phyloP scores from a whole-genome alignment of 2,329 filamentous ascomycete genomes.

The Cladosporium colombiae region DNA sequence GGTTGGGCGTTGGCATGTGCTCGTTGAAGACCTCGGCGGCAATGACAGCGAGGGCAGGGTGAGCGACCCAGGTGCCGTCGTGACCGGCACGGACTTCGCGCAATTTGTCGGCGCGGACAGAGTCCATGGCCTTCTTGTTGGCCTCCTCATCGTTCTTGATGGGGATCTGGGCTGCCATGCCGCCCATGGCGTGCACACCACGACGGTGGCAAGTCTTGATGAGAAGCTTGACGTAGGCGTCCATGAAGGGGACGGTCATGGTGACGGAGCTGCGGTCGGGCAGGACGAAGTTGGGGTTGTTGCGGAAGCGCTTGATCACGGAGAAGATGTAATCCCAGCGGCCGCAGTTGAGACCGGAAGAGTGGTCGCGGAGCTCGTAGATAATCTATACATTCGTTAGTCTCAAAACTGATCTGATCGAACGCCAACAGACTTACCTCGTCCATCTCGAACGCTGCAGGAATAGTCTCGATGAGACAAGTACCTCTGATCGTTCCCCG shows the following conservation, averaged over 20 bases:
- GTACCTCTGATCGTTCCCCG: constrained; percentile 93
- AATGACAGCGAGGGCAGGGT: constrained; percentile 86
- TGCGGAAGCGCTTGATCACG: constrained; percentile 98
- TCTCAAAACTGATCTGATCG: background rate
- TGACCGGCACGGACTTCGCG: constrained; percentile 93
- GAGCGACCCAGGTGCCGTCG: constrained; percentile 96
- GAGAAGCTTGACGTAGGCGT: constrained; percentile 92
- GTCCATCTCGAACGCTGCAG: constrained; percentile 98
- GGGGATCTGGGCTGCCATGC: constrained; percentile 98
- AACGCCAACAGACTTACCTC: constrained; percentile 53
- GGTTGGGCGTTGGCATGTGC: constrained; percentile 98
- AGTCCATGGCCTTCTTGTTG: constrained; percentile 93
- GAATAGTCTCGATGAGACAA: constrained; percentile 95
- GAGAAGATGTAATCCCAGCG: constrained; percentile 99
- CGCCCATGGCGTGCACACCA: constrained; percentile 97
- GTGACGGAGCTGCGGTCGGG: constrained; percentile 89
- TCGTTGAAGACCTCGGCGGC: constrained; percentile 94
- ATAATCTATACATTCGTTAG: constrained; percentile 66
- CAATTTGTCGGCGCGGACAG: constrained; percentile 90
- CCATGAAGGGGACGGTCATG: constrained; percentile 99
- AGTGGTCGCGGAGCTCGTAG: constrained; percentile 97
- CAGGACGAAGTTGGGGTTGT: constrained; percentile 89
- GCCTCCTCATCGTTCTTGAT: constrained; percentile 92
- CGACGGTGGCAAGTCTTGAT: constrained; percentile 98
- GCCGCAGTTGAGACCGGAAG: constrained; percentile 93